Evolutionary conservation across 495 filamentous ascomycete species (phyloP), one percentile per base, ranked within the genome.

Genomic region (Penicillium roqueforti): DNA sequence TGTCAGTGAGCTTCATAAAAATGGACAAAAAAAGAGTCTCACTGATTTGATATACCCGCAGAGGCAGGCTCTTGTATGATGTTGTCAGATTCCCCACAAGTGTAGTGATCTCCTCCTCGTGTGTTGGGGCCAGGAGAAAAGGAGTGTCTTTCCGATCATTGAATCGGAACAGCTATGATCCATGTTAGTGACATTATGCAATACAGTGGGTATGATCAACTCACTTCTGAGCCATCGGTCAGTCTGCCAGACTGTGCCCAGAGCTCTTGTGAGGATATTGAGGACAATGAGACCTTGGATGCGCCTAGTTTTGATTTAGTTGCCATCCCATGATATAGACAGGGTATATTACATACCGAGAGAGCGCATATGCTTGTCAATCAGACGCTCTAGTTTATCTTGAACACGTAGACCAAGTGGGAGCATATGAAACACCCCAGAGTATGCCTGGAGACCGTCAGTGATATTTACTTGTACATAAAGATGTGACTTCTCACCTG

Each of bases 61-160:
- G 62, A 6, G 93, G 93, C 3, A 97, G 79, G 20, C 89, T 84
- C 63, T 90, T 91, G 66, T 96, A 91, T 3, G 90, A 96, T 44
- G 86, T 83, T n/a, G 89, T 76, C 20, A 85, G 77, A 43, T 76
- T 80, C 1, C 82, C 82, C 3, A 95, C 87, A 11, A 97, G 76
- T 0, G 80, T 68, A 0, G 93, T 98, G 51, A 98, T 91, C 64
- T 98, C 93, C 67, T 98, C 93, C 61, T 98, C 93, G 58, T 98
- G 95, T 0, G 93, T 98, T 2, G 93, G 93, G 3, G 93, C 86
- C 16, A 98, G 80, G 23, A 98, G 70, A 52, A 86, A 89, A 16
- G 80, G 79, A 13, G 81, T 74, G 22, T 87, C 83, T 68, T 87
- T 93, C 36, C 92, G 80, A 66, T 97, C 92, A 20, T 79, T 74